Conservation (phyloP, 1,284 basidiomycete genomes). For the Coniferiporia weirii region DNA sequence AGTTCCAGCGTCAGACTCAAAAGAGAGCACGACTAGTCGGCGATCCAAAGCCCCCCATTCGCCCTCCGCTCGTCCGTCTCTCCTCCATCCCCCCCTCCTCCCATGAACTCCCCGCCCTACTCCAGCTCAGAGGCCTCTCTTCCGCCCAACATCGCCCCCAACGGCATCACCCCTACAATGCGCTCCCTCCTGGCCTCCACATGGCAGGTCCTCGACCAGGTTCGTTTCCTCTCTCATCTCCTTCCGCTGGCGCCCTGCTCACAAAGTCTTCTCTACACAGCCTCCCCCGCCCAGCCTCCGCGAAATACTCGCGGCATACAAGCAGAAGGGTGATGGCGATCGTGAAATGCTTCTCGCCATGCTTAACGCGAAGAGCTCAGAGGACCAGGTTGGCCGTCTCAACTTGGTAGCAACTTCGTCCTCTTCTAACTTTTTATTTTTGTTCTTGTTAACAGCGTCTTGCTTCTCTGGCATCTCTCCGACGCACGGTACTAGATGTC, state of each 20-base stretch:
- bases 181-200: constrained; percentile 36
- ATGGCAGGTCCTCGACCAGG: constrained; percentile 46
- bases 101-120: constrained; percentile 24
- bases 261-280: constrained; percentile 23
- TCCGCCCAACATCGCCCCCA: constrained; percentile 21
- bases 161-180: constrained; percentile 25
- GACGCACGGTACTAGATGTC: constrained; percentile 63
- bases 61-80: not conserved
- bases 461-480: constrained; percentile 61
- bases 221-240: constrained; percentile 21
- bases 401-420: not conserved
- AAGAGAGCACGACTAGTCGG: not conserved
- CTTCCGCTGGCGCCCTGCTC: constrained; percentile 18
- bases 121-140: constrained; percentile 24
- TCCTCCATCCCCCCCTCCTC: constrained; percentile 4
- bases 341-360: constrained; percentile 84
- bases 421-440: constrained; percentile 20
- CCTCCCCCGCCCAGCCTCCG: constrained; percentile 72
- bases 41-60: not conserved
- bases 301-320: constrained; percentile 82
- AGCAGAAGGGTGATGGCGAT: constrained; percentile 80
- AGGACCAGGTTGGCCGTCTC: constrained; percentile 67
- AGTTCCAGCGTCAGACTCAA: not conserved
- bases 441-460: constrained; percentile 44
- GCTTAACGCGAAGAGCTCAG: constrained; percentile 83